Conservation (phyloP, 306 rosid genomes). For the Prunus davidiana region DNA sequence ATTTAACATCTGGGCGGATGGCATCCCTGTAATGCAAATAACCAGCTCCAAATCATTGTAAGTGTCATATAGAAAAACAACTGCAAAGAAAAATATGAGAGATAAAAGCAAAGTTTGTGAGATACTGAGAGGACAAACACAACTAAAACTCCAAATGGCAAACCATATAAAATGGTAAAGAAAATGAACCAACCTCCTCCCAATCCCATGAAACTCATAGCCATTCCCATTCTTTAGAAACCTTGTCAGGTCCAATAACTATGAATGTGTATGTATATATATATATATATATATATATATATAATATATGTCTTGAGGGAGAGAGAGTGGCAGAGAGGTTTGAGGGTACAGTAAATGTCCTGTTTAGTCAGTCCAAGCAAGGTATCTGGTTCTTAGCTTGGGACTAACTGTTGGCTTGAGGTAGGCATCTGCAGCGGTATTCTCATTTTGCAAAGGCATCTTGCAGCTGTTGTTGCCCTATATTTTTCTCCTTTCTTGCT, state of each 20-base stretch:
- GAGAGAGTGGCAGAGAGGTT: neutral
- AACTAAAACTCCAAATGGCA: neutral
- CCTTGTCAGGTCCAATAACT: no score
- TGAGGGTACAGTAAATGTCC: slow-evolving; percentile 6
- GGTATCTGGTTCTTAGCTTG: slow-evolving; percentile 55
- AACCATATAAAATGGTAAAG: neutral
- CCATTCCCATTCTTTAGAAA: slow-evolving; percentile 36
- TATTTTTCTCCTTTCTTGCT: neutral
- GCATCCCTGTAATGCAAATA: slow-evolving; percentile 32
- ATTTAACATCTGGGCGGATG: slow-evolving; percentile 24
- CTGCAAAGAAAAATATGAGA: neutral
- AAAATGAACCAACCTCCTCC: slow-evolving; percentile 33
- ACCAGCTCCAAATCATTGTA: neutral
- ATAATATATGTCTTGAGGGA: neutral
- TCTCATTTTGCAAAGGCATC: neutral
- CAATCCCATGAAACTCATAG: slow-evolving; percentile 51
- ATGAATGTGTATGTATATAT: no score
- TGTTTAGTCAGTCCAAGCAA: slow-evolving; percentile 41
- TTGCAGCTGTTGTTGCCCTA: neutral
- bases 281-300: no score
- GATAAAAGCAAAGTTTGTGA: neutral
- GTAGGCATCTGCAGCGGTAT: neutral
- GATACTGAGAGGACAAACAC: neutral
- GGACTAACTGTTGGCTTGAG: slow-evolving; percentile 21
- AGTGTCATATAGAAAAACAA: neutral